Evolutionary conservation across 1,139 yeast species (phyloP), one percentile per base, ranked within the genome.

Genomic region (Suhomyces terraborum): DNA sequence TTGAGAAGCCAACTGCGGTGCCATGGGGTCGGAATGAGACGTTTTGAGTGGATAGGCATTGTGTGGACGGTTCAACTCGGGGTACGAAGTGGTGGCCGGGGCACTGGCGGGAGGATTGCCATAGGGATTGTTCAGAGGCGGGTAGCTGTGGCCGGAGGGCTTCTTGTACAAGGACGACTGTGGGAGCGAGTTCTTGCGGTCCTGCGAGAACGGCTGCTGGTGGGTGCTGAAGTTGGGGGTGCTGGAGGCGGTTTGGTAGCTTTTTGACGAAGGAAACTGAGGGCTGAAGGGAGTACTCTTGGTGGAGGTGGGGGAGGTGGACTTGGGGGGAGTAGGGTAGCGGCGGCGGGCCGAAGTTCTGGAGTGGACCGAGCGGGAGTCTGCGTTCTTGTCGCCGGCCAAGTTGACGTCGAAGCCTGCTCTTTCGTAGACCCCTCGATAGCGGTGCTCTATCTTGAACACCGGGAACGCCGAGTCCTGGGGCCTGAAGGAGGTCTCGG

Each of bases 381-480:
- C 55, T n/a, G 38, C 42, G 45, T 41, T 33, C 38, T 42, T 16
- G 18, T 23, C 30, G 27, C 35, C 41, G 32, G 31, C 34, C 43
- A 56, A 53, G 48, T 68, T 68, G 24, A 79, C 77, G 33, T 80
- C 85, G 50, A 81, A 81, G 0, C 87, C 87, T 0, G 86, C 86
- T 50, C 85, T 61, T 57, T 81, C 86, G 49, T 80, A 75, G 4
- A 80, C 86, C 1, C 84, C 82, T 50, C 69, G 69, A 56, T 79
- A 80, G 28, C 78, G 63, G 38, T 73, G 79, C 34, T 75, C 75
- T 2, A 76, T 68, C 47, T 77, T 79, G 50, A 81, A 63, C 0
- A 81, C 77, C n/a, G 87, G 87, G 50, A 81, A 81, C 1, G 86
- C 73, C 24, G 74, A 51, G 42, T 69, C 71, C 43, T 61, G 61